phyloP scores from a whole-genome alignment of 1,139 yeast species.

The Yamadazyma mexicana region DNA sequence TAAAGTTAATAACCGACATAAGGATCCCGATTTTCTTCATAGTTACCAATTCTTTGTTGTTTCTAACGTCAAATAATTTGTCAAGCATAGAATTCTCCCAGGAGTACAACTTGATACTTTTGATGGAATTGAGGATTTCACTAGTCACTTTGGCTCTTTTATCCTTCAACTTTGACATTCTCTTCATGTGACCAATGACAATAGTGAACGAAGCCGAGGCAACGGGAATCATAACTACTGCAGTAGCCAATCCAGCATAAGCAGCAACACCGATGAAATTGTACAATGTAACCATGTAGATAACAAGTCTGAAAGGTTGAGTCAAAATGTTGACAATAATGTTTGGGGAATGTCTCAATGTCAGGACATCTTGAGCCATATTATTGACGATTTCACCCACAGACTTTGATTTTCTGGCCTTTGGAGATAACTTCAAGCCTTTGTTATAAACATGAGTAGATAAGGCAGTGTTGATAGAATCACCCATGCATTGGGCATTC shows the following conservation, averaged over 20 bases:
- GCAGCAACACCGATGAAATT: conserved; percentile 34
- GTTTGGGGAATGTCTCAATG: conserved; percentile 24
- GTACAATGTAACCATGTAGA: conserved; percentile 29
- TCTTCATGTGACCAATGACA: conserved; percentile 25
- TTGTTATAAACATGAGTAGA: conserved; percentile 34
- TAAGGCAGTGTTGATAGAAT: conserved; percentile 24
- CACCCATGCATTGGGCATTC: conserved; percentile 19
- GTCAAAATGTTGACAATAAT: conserved; percentile 27
- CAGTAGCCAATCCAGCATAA: conserved; percentile 35
- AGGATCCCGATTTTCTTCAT: conserved; percentile 32
- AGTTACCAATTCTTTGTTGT: conserved; percentile 33
- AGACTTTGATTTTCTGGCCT: conserved; percentile 36
- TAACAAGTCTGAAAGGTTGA: conserved; percentile 30
- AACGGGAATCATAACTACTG: conserved; percentile 34
- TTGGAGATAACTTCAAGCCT: conserved; percentile 36
- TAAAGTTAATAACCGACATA: conserved; percentile 29
- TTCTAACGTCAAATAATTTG: conserved; percentile 34
- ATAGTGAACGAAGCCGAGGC: conserved; percentile 31
- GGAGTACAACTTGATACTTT: conserved; percentile 40
- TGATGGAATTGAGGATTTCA: conserved; percentile 40
- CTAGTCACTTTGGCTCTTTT: conserved; percentile 37
- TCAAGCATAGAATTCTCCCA: conserved; percentile 43
- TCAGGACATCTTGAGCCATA: conserved; percentile 37
- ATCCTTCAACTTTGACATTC: conserved; percentile 33
- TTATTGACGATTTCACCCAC: conserved; percentile 43